phyloP scores from a whole-genome alignment of 441 rosid genomes.

The Dalechampia spathulata region DNA sequence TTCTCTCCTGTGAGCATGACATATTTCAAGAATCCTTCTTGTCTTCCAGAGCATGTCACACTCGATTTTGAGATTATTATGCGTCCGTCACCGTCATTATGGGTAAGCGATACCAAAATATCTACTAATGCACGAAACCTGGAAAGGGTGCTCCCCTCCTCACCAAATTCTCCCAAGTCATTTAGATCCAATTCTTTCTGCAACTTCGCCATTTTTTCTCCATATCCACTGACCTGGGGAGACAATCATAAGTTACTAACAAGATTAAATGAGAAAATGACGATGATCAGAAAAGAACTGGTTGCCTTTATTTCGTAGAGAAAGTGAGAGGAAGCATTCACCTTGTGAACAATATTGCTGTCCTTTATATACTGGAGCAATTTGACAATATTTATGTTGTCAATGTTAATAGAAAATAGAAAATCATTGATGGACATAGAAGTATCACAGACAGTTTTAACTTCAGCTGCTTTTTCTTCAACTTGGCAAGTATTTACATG shows the following conservation, averaged over 20 bases:
- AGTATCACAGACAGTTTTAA: conserved; percentile 28
- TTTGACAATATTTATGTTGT: conserved; percentile 85
- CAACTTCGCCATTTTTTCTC: conserved; percentile 45
- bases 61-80: conserved; percentile 66
- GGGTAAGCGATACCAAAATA: conserved; percentile 63
- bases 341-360: conserved; percentile 91
- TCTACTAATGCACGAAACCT: conserved; percentile 67
- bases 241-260: conserved; percentile 8
- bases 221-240: conserved; percentile 73
- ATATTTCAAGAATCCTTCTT: conserved; percentile 67
- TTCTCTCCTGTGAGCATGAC: conserved; percentile 92
- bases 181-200: conserved; percentile 32
- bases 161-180: conserved; percentile 29
- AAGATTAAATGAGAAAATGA: conserved; percentile 14
- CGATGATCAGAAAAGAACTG: not conserved
- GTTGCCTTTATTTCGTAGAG: conserved; percentile 3
- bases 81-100: conserved; percentile 84
- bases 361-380: conserved; percentile 69
- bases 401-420: conserved; percentile 71
- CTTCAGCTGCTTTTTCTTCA: conserved; percentile 28
- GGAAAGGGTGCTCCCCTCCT: conserved; percentile 52
- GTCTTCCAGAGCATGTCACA: conserved; percentile 35
- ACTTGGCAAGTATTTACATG: conserved; percentile 23
- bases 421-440: conserved; percentile 86
- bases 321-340: conserved; percentile 20